Evolutionary conservation across 2,329 filamentous ascomycete genomes (phyloP), one percentile per base, ranked within the genome.

Genomic region (Penicillium sclerotiorum): DNA sequence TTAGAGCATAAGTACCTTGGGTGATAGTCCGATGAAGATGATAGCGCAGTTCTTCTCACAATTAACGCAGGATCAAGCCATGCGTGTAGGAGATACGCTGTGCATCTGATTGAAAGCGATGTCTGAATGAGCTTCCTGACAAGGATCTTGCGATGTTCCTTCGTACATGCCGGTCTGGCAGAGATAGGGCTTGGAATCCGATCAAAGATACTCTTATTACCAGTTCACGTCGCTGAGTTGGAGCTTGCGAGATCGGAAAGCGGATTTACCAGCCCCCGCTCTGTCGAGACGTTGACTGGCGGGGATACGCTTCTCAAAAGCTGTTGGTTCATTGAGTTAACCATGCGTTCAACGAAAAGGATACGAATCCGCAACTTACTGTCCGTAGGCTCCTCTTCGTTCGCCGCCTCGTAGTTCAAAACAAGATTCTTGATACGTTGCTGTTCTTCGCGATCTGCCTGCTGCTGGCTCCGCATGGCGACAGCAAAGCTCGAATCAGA

Each of bases 361-460:
- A 20, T 4, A 20, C n/a, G 5, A 5, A 28, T 20, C 15, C 15
- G n/a, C 7, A 20, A 46, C 77, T 84, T 81, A 95, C 90, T 87
- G 77, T 94, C 89, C 64, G 80, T 75, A 57, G 91, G 86, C 66
- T 95, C 89, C 60, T 78, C 86, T 64, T 85, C 81, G 56, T 95
- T 91, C 44, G 90, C 86, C 67, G 96, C 84, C 73, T 99, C 94
- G 67, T 96, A 95, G 72, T 96, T 97, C 61, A 99, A 79, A 46
- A 99, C 94, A 38, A 99, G 80, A 65, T 90, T 96, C 77, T 99
- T 99, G 83, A 99, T 99, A 55, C 94, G 89, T 71, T 96, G 91
- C 71, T 99, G 93, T 71, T 99, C 95, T 67, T 96, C 94, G 45
- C 88, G 87, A 69, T 97, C 93, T 2, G 91, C 93, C 73, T 95